Conservation (phyloP, 805 yeast species). For the Sporopachydermia lactativora region DNA sequence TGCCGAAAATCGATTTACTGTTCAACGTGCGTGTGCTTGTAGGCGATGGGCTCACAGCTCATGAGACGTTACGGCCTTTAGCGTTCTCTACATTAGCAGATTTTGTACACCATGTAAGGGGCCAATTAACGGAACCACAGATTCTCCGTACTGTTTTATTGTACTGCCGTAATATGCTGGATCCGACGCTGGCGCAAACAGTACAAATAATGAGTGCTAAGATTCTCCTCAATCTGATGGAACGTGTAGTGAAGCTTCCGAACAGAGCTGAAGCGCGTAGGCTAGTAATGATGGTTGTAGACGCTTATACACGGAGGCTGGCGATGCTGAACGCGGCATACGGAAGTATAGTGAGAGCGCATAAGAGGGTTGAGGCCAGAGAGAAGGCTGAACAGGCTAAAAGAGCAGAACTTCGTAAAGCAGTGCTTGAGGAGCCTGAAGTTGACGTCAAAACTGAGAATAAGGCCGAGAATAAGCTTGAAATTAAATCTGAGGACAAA, state of each 20-base stretch:
- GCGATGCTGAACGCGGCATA: slow-evolving; percentile 60
- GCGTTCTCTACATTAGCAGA: slow-evolving; percentile 96
- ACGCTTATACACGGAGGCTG: slow-evolving; percentile 77
- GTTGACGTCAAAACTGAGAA: slow-evolving; percentile 8
- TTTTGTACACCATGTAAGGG: slow-evolving; percentile 81
- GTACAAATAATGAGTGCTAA: slow-evolving; percentile 97
- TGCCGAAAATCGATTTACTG: slow-evolving; percentile 72
- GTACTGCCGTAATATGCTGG: slow-evolving; percentile 70
- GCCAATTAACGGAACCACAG: slow-evolving; percentile 67
- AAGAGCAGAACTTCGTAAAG: slow-evolving; percentile 6
- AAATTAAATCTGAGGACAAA: too few species aligned
- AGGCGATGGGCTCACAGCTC: slow-evolving; percentile 86
- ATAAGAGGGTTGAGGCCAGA: slow-evolving; percentile 32
- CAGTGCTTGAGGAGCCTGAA: slow-evolving; percentile 4
- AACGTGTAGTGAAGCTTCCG: slow-evolving; percentile 69
- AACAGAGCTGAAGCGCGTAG: slow-evolving; percentile 75
- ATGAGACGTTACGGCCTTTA: slow-evolving; percentile 79
- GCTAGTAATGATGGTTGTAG: slow-evolving; percentile 71
- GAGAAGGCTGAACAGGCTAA: slow-evolving; percentile 11
- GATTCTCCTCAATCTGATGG: slow-evolving; percentile 73
- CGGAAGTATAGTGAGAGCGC: slow-evolving; percentile 47
- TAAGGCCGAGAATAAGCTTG: slow-evolving; percentile 10
- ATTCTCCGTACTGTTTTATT: slow-evolving; percentile 78
- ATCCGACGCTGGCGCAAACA: slow-evolving; percentile 67
- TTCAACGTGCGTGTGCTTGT: slow-evolving; percentile 79